Evolutionary conservation across 345 rosid genomes (phyloP), one percentile per base, ranked within the genome.

Genomic region (Aegle marmelos): DNA sequence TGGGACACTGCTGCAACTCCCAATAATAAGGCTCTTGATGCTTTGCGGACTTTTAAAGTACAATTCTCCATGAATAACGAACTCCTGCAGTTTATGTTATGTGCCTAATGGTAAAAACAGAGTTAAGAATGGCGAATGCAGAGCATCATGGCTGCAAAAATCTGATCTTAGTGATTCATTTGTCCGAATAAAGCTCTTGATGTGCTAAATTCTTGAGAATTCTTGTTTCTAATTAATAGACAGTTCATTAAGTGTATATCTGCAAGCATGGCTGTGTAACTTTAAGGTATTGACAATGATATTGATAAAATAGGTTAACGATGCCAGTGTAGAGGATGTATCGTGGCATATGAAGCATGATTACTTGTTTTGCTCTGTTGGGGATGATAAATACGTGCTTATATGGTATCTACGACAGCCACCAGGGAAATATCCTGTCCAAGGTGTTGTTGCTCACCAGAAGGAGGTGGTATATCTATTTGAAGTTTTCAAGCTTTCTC

Each of bases 301-400:
- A 59, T 36, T 70, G 58, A 36, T 80, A 2, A 74, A 36, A 21
- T 82, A 94, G 97, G 97, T 93, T 72, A 98, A 97, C 72, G 97
- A 94, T 86, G 98, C 98, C 31, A 98, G 93, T 5, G 98, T 94
- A n/a, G 99, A 97, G 87, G 98, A 97, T 87, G 99, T 93, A 4
- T 98, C 99, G 0, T 97, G 99, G 98, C 99, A 97, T 89, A 81
- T 90, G 79, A 90, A 97, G 79, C 99, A 97, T 79, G 98, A 93
- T 76, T 87, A 94, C 85, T 82, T 97, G 67, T 93, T 97, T 90
- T 98, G 99, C 76, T 97, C 98, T 7, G 98, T 92, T 79, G 99
- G 98, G 39, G 98, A 94, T 86, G 98, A 97, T 81, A 98, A 92
- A 54, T 94, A 90, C 86, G 84, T 97, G 74, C 92, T 85, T 79